Percentiles rank a stretch among this genome's conserved stretches.
These are phyloP conservation scores for Berberis thunbergii DNA, from an alignment of 164 flowering plant species.

Conservation along the genomic window DNA sequence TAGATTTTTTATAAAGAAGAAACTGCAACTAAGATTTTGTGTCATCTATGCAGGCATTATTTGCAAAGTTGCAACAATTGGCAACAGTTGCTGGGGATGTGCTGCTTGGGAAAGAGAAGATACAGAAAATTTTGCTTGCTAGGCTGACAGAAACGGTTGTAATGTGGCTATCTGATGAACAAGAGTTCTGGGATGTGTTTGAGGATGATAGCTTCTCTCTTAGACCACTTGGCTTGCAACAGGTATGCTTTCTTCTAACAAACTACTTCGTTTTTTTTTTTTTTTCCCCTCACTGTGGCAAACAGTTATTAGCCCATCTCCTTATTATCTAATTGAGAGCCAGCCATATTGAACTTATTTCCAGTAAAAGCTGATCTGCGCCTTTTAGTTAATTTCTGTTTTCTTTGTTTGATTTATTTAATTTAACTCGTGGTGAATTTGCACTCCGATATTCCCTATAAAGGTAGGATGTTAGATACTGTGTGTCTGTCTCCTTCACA, in stretches of 20 bases:
- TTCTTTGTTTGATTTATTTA: too few species aligned
- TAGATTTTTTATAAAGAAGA: too few species aligned
- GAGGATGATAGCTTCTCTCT: conserved; percentile 67
- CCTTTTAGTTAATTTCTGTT: too few species aligned
- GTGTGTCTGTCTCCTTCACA: too few species aligned
- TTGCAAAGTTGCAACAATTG: conserved; percentile 80
- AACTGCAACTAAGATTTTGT: neutral
- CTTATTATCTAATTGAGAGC: too few species aligned
- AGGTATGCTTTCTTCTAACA: conserved; percentile 29
- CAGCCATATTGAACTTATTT: too few species aligned
- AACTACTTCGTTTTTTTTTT: neutral
- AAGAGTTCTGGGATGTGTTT: conserved; percentile 89
- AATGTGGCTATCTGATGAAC: conserved; percentile 90
- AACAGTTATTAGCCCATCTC: too few species aligned
- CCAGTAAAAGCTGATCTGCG: too few species aligned
- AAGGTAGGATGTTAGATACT: too few species aligned
- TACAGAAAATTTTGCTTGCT: conserved; percentile 83
- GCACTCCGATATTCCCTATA: too few species aligned
- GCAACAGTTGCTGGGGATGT: conserved; percentile 93
- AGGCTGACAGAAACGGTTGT: conserved; percentile 88
- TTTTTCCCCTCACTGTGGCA: too few species aligned
- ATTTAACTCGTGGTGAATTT: too few species aligned
- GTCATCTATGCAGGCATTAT: conserved; percentile 58
- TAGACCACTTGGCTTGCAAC: conserved; percentile 78
- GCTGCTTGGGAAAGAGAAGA: conserved; percentile 75